Evolutionary conservation across 2,329 filamentous ascomycete species (phyloP), one percentile per base, ranked within the genome.

Genomic region (Apiospora saccharicola): DNA sequence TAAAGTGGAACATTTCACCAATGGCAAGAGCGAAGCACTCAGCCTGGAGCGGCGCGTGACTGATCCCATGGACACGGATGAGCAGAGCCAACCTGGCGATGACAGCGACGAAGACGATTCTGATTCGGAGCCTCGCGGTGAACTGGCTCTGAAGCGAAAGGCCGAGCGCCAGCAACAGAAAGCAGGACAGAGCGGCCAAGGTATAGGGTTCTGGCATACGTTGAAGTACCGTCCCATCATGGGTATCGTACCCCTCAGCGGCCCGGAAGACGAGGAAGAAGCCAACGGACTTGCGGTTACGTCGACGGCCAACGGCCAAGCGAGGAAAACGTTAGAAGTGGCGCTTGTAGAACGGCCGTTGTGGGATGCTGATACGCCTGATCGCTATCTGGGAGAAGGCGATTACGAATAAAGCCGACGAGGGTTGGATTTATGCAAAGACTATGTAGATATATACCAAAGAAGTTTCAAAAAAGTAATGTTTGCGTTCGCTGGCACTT

Each of bases 221-320:
- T 95, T 93, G 86, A 97, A 97, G 82, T 99, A 98, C 83, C 89
- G 95, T 72, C 94, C 95, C n/a, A 95, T 99, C 77, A 86, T 99
- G 74, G 96, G 95, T 71, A 83, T 91, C 49, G 87, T 90, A 47
- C 85, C 86, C 61, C 82, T 88, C 74, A 79, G 75, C 41, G 77
- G 75, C 24, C 77, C 76, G 73, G 73, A 71, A 46, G 75, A 76
- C 49, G 73, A 71, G 41, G 72, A 71, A 41, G 67, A 71, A 13
- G 71, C 72, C 16, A 70, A 73, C 46, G 70, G 70, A 10, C 67
- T 70, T 43, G 72, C 67, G 26, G 47, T 51, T n/a, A 49, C 70
- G 19, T 67, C 57, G 46, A 68, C 70, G 19, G 53, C n/a, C 26
- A 71, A 73, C 16, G 71, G 67, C n/a, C 68, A 69, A 49, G 70